These are phyloP conservation scores for Physaria fendleri DNA, from an alignment of 345 rosid genomes.

Conservation along the genomic window DNA sequence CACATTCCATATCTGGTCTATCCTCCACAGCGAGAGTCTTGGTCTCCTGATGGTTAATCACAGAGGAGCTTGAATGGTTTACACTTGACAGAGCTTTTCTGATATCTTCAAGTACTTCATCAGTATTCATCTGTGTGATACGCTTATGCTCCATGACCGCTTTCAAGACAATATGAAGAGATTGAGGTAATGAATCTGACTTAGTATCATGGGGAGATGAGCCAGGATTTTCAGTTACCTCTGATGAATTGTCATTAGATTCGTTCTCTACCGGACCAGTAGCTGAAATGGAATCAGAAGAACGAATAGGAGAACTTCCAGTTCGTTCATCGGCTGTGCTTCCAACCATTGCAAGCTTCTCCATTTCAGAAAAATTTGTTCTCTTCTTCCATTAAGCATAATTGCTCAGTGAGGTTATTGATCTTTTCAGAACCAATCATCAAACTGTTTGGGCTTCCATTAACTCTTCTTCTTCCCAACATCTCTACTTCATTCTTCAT, in stretches of 20 bases:
- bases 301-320: conserved; percentile 28
- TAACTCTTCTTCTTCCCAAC: conserved; percentile 60
- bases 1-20: conserved; percentile 28
- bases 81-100: conserved; percentile 41
- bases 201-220: conserved; percentile 22
- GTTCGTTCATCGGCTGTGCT: conserved; percentile 35
- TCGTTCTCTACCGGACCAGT: conserved; percentile 32
- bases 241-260: conserved; percentile 28
- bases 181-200: conserved; percentile 28
- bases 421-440: conserved; percentile 35
- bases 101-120: conserved; percentile 54
- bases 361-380: conserved; percentile 95
- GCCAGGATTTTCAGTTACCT: conserved; percentile 28
- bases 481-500: conserved; percentile 79
- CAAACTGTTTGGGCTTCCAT: conserved; percentile 18
- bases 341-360: conserved; percentile 59
- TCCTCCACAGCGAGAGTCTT: conserved; percentile 20
- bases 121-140: conserved; percentile 33
- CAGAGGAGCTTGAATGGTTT: conserved; percentile 16
- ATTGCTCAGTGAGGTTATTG: conserved; percentile 52
- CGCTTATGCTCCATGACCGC: conserved; percentile 42
- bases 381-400: conserved; percentile 67
- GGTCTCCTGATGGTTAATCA: conserved; percentile 13
- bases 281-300: conserved; percentile 29
- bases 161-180: conserved; percentile 48